phyloP scores from a whole-genome alignment of 164 flowering plant species.

The Annona squamosa region DNA sequence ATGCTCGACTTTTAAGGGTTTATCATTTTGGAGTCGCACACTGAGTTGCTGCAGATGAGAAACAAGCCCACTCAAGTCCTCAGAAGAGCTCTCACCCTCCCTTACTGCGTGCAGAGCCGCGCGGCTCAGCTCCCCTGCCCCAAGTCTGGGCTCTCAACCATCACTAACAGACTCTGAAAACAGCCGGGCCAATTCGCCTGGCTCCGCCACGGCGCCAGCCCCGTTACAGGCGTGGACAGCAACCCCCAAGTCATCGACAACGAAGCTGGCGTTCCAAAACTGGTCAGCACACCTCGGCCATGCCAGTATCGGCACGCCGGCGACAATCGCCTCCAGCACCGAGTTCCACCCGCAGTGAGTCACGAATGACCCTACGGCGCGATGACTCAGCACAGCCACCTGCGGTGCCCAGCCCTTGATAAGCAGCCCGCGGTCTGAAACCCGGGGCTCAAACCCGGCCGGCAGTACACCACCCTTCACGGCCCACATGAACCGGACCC shows the following conservation, averaged over 20 bases:
- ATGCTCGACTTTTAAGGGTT: too few species aligned
- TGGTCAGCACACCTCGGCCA: constrained; percentile 71
- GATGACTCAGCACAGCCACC: constrained; percentile 34
- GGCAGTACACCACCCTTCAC: constrained; percentile 32
- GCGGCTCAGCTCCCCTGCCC: constrained; percentile 16
- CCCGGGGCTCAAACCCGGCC: constrained; percentile 39
- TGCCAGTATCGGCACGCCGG: constrained; percentile 35
- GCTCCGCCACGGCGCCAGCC: constrained; percentile 26
- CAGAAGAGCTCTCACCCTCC: constrained; percentile 32
- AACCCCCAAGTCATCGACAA: constrained; percentile 33
- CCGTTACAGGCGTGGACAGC: constrained; percentile 38
- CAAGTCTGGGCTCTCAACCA: not conserved
- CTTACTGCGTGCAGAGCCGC: constrained; percentile 28
- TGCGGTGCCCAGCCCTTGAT: constrained; percentile 55
- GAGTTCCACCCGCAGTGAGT: constrained; percentile 74
- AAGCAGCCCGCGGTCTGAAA: constrained; percentile 33
- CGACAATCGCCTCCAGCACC: constrained; percentile 32
- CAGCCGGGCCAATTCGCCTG: constrained; percentile 19
- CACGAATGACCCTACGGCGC: constrained; percentile 44
- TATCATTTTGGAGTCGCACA: not conserved
- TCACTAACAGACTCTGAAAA: constrained; percentile 17
- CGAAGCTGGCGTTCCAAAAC: constrained; percentile 27
- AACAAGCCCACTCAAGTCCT: constrained; percentile 26
- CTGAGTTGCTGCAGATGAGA: constrained; percentile 9
- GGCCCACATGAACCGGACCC: constrained; percentile 40